Evolutionary conservation across 108 stramenopile genomes (phyloP).

Genomic region (Pseudonitzschia delicatissima): DNA sequence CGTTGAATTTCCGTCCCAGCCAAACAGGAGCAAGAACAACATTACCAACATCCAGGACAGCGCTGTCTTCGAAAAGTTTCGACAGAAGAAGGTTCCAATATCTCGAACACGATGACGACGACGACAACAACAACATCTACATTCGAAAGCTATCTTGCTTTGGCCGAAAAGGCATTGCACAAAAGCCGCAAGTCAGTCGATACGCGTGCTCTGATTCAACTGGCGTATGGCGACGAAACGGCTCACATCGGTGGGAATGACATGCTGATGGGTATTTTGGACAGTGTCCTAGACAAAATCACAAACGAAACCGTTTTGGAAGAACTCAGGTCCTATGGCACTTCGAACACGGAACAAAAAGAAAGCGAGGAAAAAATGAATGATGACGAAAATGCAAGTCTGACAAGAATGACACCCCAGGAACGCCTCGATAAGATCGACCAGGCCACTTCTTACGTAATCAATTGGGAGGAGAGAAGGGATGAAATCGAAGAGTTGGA

Average conservation of each 20-base stretch:
- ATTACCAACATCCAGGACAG: too few species aligned
- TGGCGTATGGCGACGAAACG: slow-evolving; percentile 29
- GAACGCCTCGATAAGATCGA: slow-evolving; percentile 8
- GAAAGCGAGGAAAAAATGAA: not conserved
- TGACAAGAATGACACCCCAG: not conserved
- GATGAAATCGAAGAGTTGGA: slow-evolving; percentile 26
- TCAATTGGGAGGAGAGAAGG: slow-evolving; percentile 19
- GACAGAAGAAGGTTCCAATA: too few species aligned
- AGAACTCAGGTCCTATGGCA: slow-evolving; percentile 15
- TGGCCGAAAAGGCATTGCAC: slow-evolving; percentile 6
- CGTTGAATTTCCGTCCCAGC: not conserved
- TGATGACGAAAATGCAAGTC: not conserved
- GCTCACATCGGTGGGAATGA: slow-evolving; percentile 22
- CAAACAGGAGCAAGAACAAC: not conserved
- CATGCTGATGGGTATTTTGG: slow-evolving; percentile 28
- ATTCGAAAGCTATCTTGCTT: not conserved
- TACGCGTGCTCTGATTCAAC: slow-evolving; percentile 11
- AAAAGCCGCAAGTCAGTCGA: slow-evolving; percentile 28
- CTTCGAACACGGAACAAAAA: not conserved
- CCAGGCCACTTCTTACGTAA: slow-evolving; percentile 9
- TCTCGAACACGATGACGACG: not conserved
- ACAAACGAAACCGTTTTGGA: slow-evolving; percentile 14
- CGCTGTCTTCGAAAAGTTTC: too few species aligned
- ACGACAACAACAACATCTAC: not conserved
- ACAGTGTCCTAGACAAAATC: slow-evolving; percentile 32